These are phyloP conservation scores for Jacaranda copaia DNA, from an alignment of 257 asterid genomes.

Conservation along the genomic window DNA sequence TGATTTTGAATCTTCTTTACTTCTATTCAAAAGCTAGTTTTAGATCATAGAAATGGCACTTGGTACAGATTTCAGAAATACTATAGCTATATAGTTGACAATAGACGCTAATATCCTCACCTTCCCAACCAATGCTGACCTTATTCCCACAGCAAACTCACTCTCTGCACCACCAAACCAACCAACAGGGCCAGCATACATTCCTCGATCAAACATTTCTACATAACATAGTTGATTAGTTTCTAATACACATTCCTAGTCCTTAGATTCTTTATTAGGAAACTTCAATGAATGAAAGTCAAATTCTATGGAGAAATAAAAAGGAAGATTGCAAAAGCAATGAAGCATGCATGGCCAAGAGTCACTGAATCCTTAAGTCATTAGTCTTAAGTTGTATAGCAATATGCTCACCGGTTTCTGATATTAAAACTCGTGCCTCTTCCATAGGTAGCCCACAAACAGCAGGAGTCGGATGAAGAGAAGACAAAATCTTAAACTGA, in stretches of 20 bases:
- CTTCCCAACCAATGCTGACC: conserved; percentile 93
- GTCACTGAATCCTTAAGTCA: not conserved
- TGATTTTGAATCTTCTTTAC: not conserved
- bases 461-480: conserved; percentile 99
- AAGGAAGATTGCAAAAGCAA: conserved; percentile 8
- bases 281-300: not conserved
- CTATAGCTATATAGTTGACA: not conserved
- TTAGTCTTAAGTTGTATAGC: too few relatives aligned
- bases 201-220: conserved; percentile 97
- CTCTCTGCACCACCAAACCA: conserved; percentile 98
- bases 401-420: conserved; percentile 70
- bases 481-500: conserved; percentile 84
- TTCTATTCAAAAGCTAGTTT: not conserved
- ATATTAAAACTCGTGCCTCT: conserved; percentile 81
- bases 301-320: not conserved
- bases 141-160: conserved; percentile 96
- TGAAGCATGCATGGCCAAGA: not conserved
- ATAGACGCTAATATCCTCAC: conserved; percentile 47
- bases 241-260: not conserved
- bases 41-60: not conserved
- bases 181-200: conserved; percentile 99
- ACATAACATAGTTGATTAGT: conserved; percentile 36
- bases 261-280: conserved; percentile 19
- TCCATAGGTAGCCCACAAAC: conserved; percentile 96
- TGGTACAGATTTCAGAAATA: too few relatives aligned